phyloP scores from a whole-genome alignment of 1,284 basidiomycete species.

The Coniferiporia weirii region DNA sequence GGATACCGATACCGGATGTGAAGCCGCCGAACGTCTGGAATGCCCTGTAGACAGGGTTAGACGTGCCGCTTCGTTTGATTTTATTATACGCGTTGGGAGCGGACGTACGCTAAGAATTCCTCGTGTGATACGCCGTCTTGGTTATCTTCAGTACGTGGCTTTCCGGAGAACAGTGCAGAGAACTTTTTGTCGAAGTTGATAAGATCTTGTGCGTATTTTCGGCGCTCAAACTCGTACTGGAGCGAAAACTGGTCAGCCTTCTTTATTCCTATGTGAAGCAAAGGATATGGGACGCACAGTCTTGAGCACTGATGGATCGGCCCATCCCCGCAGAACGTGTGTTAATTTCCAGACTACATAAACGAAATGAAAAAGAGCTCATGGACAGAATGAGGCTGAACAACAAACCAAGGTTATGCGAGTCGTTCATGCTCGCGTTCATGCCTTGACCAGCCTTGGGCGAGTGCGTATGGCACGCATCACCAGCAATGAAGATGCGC shows the following conservation, averaged over 20 bases:
- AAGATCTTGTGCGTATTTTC: conserved; percentile 73
- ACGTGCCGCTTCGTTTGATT: not conserved
- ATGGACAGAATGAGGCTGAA: not conserved
- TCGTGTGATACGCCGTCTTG: conserved; percentile 62
- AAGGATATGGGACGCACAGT: conserved; percentile 46
- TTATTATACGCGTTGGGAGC: too few species aligned
- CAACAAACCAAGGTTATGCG: conserved; percentile 62
- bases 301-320: conserved; percentile 57
- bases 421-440: conserved; percentile 82
- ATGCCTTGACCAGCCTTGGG: conserved; percentile 75
- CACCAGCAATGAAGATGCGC: conserved; percentile 77
- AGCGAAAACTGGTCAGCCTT: not conserved
- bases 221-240: conserved; percentile 68
- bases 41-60: conserved; percentile 32
- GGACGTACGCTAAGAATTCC: conserved; percentile 51
- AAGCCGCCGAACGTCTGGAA: conserved; percentile 57
- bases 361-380: not conserved
- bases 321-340: conserved; percentile 69
- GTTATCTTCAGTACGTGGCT: conserved; percentile 53
- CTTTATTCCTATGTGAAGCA: not conserved
- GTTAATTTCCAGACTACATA: conserved; percentile 67
- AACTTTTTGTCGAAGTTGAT: conserved; percentile 79
- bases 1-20: conserved; percentile 61
- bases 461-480: conserved; percentile 82
- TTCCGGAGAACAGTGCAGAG: conserved; percentile 70